A percentile compares a stretch with the other conserved stretches of the same genome.
These are phyloP conservation scores for Trichoderma brevicompactum DNA, from an alignment of 2,329 filamentous ascomycete species.

Conservation along the genomic window DNA sequence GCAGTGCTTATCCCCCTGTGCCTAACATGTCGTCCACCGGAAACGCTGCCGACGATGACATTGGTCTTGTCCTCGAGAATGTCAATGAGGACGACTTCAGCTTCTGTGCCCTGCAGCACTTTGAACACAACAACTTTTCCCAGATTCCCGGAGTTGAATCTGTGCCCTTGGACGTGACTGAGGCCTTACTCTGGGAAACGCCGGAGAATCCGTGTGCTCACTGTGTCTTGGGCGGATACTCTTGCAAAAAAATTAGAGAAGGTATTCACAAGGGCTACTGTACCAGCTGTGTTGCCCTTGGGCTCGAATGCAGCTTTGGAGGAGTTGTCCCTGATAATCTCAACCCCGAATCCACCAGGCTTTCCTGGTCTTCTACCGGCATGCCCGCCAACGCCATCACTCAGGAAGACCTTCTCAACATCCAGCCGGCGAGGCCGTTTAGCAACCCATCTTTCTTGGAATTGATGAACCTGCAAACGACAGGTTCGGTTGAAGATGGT, in stretches of 20 bases:
- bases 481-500: constrained; percentile 13
- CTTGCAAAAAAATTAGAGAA: constrained; percentile 65
- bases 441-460: constrained; percentile 38
- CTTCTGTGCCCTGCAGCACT: constrained; percentile 64
- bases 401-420: constrained; percentile 35
- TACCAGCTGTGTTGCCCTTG: constrained; percentile 64
- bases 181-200: constrained; percentile 44
- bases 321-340: constrained; percentile 41
- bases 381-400: constrained; percentile 44
- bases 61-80: constrained; percentile 60
- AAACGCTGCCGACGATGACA: constrained; percentile 43
- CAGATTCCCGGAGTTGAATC: constrained; percentile 5
- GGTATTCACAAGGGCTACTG: constrained; percentile 65
- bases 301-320: constrained; percentile 62
- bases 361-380: constrained; percentile 45
- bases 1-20: constrained; percentile 40
- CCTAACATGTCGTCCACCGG: constrained; percentile 45
- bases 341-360: constrained; percentile 43
- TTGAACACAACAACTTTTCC: constrained; percentile 43
- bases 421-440: constrained; percentile 36
- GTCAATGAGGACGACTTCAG: constrained; percentile 63
- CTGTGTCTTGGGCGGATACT: constrained; percentile 57
- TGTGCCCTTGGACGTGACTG: constrained; percentile 1
- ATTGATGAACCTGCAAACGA: constrained; percentile 32
- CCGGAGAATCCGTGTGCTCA: constrained; percentile 55